Percentiles rank a stretch among this genome's conserved stretches.
phyloP scores from a whole-genome alignment of 768 basidiomycete species.

The Amanita muscaria region DNA sequence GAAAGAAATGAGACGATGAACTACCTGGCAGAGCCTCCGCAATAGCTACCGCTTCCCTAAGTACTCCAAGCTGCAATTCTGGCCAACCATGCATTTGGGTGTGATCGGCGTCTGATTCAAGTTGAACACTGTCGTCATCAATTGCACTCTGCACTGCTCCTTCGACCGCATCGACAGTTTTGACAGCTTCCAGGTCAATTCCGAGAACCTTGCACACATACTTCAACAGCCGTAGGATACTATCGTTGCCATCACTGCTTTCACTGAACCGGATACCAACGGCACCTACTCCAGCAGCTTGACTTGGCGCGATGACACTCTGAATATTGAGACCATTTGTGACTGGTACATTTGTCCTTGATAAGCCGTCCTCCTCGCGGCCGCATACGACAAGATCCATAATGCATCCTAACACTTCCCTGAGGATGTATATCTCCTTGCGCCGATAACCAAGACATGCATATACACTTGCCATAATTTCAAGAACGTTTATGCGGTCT shows the following conservation, averaged over 20 bases:
- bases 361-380: conserved; percentile 58
- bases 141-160: conserved; percentile 8
- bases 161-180: conserved; percentile 28
- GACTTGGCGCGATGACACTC: conserved; percentile 28
- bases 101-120: conserved; percentile 24
- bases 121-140: conserved; percentile 8
- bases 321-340: conserved; percentile 42
- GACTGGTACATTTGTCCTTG: conserved; percentile 31
- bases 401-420: conserved; percentile 79
- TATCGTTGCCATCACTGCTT: conserved; percentile 71
- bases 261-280: conserved; percentile 71
- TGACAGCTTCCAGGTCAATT: conserved; percentile 68
- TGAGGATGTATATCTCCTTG: conserved; percentile 80
- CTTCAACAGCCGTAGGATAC: conserved; percentile 66
- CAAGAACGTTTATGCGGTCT: conserved; percentile 65
- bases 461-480: conserved; percentile 66
- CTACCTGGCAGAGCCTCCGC: conserved; percentile 86
- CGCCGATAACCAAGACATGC: conserved; percentile 75
- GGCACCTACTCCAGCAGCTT: conserved; percentile 34
- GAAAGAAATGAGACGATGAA: conserved; percentile 14
- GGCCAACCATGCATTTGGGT: conserved; percentile 81
- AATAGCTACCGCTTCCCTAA: conserved; percentile 86
- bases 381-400: conserved; percentile 84
- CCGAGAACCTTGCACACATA: conserved; percentile 75
- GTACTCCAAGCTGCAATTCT: conserved; percentile 87